A percentile compares a stretch with the other conserved stretches of the same genome.
These are phyloP conservation scores for Smallanthus sonchifolius DNA, from an alignment of 129 eudicot genomes.

Conservation along the genomic window DNA sequence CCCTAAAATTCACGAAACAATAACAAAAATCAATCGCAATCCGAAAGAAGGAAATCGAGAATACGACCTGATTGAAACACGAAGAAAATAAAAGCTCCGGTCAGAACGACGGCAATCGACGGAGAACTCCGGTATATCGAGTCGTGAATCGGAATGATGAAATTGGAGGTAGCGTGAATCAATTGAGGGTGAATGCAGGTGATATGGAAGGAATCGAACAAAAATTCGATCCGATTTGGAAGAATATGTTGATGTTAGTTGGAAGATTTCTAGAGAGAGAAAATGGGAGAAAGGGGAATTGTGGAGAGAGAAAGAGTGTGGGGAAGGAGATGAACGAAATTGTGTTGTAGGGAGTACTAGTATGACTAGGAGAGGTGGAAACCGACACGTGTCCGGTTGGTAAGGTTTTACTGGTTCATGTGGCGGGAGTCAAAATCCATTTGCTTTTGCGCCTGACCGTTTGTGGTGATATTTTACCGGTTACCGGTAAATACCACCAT, in stretches of 20 bases:
- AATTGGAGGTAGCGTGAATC: not conserved
- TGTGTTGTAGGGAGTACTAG: conserved; percentile 15
- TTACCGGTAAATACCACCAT: not conserved
- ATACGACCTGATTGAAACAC: conserved; percentile 17
- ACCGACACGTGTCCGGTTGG: conserved; percentile 37
- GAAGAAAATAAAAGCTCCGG: conserved; percentile 9
- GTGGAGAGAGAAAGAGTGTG: conserved; percentile 18
- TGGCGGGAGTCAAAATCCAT: conserved; percentile 20
- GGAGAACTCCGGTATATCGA: not conserved
- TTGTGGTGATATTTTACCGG: conserved; percentile 11
- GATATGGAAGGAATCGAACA: not conserved
- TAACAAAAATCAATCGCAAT: not conserved
- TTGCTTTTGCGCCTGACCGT: conserved; percentile 20
- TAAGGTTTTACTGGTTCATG: conserved; percentile 23
- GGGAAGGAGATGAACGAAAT: conserved; percentile 15
- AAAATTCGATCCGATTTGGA: conserved; percentile 15
- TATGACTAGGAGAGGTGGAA: conserved; percentile 27
- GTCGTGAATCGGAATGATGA: not conserved
- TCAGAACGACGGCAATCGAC: conserved; percentile 20
- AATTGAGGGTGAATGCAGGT: conserved; percentile 9
- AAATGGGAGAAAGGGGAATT: conserved; percentile 4
- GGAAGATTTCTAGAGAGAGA: conserved; percentile 20
- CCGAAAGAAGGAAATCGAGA: not conserved
- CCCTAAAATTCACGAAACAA: conserved; percentile 15
- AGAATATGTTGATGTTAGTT: conserved; percentile 18